Evolutionary conservation across 768 basidiomycete species (phyloP).

Genomic region (Mycena vulgaris): DNA sequence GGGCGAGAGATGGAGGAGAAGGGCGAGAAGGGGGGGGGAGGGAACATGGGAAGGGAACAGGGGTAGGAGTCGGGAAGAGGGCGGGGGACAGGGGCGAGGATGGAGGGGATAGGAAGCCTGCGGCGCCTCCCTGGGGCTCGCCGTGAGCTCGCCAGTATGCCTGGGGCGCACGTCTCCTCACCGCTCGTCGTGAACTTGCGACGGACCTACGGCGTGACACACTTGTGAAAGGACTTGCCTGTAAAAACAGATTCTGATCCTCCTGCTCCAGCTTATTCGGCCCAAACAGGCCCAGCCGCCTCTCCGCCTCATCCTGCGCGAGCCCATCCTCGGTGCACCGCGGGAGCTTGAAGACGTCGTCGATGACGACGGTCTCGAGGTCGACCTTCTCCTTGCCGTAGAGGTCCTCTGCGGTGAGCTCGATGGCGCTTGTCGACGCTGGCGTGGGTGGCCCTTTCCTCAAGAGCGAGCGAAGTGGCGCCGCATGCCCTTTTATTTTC

Average conservation of each 20-base stretch:
- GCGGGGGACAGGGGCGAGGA: no score
- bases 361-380: slow-evolving; percentile 95
- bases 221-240: slow-evolving; percentile 63
- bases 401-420: slow-evolving; percentile 92
- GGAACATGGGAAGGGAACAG: no score
- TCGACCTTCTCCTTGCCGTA: slow-evolving; percentile 99
- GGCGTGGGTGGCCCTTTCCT: slow-evolving; percentile 79
- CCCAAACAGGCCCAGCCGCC: slow-evolving; percentile 94
- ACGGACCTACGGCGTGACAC: no score
- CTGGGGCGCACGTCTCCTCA: no score
- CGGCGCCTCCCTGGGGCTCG: no score
- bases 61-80: no score
- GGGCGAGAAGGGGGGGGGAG: no score
- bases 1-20: no score
- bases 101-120: no score
- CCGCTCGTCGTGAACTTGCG: background rate
- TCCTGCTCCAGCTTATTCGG: slow-evolving; percentile 95
- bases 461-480: slow-evolving; percentile 20
- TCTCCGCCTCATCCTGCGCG: slow-evolving; percentile 76
- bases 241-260: slow-evolving; percentile 92
- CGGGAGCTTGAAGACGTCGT: slow-evolving; percentile 96
- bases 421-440: slow-evolving; percentile 90
- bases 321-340: slow-evolving; percentile 93
- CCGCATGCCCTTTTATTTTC: background rate
- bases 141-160: no score